phyloP scores from a whole-genome alignment of 331 rosid genomes.

The Ulmus americana region DNA sequence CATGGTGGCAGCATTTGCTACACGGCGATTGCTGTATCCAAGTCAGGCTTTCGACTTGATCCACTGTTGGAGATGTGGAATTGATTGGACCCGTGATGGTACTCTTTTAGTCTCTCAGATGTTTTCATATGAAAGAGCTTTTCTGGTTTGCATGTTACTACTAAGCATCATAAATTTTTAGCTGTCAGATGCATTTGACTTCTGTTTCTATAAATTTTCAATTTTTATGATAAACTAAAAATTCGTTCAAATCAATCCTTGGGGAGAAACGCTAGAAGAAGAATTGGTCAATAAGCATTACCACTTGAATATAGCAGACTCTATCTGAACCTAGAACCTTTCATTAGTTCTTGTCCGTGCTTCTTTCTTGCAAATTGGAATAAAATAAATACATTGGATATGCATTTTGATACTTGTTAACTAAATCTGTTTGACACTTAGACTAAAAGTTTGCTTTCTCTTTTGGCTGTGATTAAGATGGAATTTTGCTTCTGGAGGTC shows the following conservation, averaged over 20 bases:
- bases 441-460: constrained; percentile 26
- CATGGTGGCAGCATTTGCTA: constrained; percentile 61
- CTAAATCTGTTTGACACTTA: constrained; percentile 23
- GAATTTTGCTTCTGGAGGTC: constrained; percentile 82
- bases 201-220: background rate
- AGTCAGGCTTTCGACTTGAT: constrained; percentile 92
- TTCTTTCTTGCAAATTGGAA: constrained; percentile 8
- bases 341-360: background rate
- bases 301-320: background rate
- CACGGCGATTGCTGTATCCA: constrained; percentile 61
- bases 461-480: constrained; percentile 49
- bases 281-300: too few relatives aligned
- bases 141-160: constrained; percentile 10
- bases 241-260: background rate
- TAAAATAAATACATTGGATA: background rate
- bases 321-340: constrained; percentile 2
- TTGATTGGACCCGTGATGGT: constrained; percentile 92
- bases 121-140: background rate
- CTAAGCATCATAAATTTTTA: constrained; percentile 4
- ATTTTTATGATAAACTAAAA: constrained; percentile 5
- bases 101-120: constrained; percentile 14
- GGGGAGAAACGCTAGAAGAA: too few relatives aligned
- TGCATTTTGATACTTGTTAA: constrained; percentile 14
- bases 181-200: constrained; percentile 12
- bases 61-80: constrained; percentile 83